Evolutionary conservation across 352 stramenopile species (phyloP), one percentile per base, ranked within the genome.

Genomic region (Phytophthora hybrid): DNA sequence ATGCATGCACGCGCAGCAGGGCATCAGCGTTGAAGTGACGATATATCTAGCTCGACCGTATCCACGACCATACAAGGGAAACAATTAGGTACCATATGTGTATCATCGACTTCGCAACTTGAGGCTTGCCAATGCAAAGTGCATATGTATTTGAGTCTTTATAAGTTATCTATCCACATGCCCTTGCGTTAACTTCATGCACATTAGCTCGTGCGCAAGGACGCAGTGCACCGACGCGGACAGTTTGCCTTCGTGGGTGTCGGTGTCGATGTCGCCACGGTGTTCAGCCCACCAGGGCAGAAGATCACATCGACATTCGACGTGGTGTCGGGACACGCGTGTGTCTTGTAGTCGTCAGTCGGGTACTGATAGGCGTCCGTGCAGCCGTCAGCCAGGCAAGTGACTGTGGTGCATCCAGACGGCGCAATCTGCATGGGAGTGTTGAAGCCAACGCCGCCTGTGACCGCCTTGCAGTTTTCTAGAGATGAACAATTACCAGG

Each of bases 381-480:
- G 47, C 81, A 89, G 23, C 72, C 77, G 23, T 83, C 75, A 11
- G 54, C 54, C 34, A 73, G 56, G 59, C 81, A 89, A 29, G 73
- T 83, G 63, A 85, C 39, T 7, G 71, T 64, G 14, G 69, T 63
- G 69, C 79, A 88, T 34, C 77, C 79, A 18, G 58, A 65, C 23
- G 81, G 81, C 1, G 75, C 69, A 60, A 88, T 84, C 55, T 84
- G 78, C 26, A 89, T 85, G 14, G 82, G 78, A 18, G 78, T 77
- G 49, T 89, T 89, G 69, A 81, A 89, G 7, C 80, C 82, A 1
- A 73, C 71, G 11, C 77, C 78, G 16, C 77, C 76, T 1, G 82
- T 87, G 34, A 81, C 1, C 21, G 63, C 31, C 63, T 84, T 87
- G 69, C 81, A 88, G 10, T 75, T 55, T 5, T 69, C 69, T 2